Evolutionary conservation across 495 filamentous ascomycete species (phyloP), one percentile per base, ranked within the genome.

Genomic region (Daldinia loculata): DNA sequence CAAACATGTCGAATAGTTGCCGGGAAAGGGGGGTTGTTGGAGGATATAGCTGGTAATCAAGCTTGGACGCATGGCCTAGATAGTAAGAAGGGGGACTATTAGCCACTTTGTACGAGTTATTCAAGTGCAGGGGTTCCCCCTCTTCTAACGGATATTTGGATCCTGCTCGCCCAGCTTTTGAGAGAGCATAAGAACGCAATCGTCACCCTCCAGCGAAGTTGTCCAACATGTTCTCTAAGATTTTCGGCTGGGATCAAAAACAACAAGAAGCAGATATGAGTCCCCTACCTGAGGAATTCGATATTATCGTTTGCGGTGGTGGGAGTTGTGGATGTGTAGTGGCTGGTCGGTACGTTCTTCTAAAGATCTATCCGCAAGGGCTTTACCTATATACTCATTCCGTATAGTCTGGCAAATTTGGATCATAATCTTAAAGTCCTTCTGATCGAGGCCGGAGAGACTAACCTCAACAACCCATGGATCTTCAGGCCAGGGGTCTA

Each of bases 261-360:
- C 43, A 70, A 56, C 41, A 60, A 71, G 27, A 60, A 71, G 27
- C 63, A 62, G 45, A 66, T 41, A 83, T 83, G 81, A 79, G 76
- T 57, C 76, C 80, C 26, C 66, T 88, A 48, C 87, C 87, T 19
- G 89, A 91, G 32, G 91, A 94, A 80, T 90, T 93, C 68, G 92
- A 95, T 75, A 92, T 95, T 66, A 94, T 95, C 71, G 89, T 95
- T 62, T 91, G 89, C 74, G 92, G 92, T 70, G 92, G 92, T 76
- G 81, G 84, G 30, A 90, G 89, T 66, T 85, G 87, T 63, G 90
- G 89, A 19, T 93, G 91, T 78, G 92, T 94, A 39, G 89, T 93
- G 66, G 92, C 91, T 50, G 92, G 92, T 67, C 86, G 84, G 81
- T 84, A 56, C 65, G 77, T 64, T 19, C 6, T 34, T 22, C 53